phyloP scores from a whole-genome alignment of 192 early-diverging fungal species.

The Rhizophagus clarus region DNA sequence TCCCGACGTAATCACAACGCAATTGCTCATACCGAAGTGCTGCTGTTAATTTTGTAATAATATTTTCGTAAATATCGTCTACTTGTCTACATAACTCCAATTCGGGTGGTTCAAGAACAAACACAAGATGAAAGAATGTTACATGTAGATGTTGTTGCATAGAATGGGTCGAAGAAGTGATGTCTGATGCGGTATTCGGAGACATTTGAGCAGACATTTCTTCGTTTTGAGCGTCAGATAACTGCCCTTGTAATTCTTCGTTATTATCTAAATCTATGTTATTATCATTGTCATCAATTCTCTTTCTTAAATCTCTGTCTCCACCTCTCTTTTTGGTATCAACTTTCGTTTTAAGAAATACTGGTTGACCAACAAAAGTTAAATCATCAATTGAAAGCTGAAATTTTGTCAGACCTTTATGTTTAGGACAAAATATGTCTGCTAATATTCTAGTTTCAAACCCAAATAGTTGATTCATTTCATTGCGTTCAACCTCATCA shows the following conservation, averaged over 20 bases:
- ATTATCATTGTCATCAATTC: slow-evolving; percentile 52
- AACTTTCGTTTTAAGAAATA: slow-evolving; percentile 36
- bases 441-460: slow-evolving; percentile 78
- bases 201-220: slow-evolving; percentile 1
- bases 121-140: slow-evolving; percentile 80
- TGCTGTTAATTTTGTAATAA: slow-evolving; percentile 68
- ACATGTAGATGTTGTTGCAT: slow-evolving; percentile 45
- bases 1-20: slow-evolving; percentile 70
- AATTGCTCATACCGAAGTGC: slow-evolving; percentile 80
- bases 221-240: background rate
- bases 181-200: slow-evolving; percentile 6
- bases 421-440: slow-evolving; percentile 85
- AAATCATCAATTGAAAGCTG: slow-evolving; percentile 85
- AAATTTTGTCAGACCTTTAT: slow-evolving; percentile 81
- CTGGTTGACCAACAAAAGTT: slow-evolving; percentile 80
- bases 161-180: slow-evolving; percentile 25
- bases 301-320: slow-evolving; percentile 37
- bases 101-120: slow-evolving; percentile 61
- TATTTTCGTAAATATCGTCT: slow-evolving; percentile 69
- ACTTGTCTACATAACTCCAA: slow-evolving; percentile 60
- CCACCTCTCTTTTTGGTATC: slow-evolving; percentile 42
- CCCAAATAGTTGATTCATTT: slow-evolving; percentile 54
- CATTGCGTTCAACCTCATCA: slow-evolving; percentile 8
- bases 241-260: slow-evolving; percentile 42
- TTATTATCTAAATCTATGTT: slow-evolving; percentile 59